phyloP scores from a whole-genome alignment of 495 filamentous ascomycete genomes.

The Penicillium odoratum region DNA sequence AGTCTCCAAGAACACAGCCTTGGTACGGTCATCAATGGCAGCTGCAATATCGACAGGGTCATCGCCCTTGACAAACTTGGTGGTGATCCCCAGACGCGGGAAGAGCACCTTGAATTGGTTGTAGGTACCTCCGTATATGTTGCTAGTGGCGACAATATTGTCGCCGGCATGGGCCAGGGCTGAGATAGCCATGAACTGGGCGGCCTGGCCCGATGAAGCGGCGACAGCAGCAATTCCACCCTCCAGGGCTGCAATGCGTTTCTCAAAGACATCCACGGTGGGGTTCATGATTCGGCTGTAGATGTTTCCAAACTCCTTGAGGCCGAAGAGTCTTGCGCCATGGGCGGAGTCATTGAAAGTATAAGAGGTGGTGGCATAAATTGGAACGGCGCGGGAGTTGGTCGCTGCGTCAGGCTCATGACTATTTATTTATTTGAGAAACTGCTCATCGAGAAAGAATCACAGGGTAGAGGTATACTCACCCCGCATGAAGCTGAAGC shows the following conservation, averaged over 20 bases:
- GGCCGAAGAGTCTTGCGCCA: conserved; percentile 91
- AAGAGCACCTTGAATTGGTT: conserved; percentile 97
- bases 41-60: conserved; percentile 77
- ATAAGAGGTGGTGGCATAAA: conserved; percentile 93
- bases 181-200: conserved; percentile 91
- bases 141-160: conserved; percentile 92
- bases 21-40: conserved; percentile 92
- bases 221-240: conserved; percentile 91
- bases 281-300: conserved; percentile 99
- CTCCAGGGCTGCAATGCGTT: conserved; percentile 88
- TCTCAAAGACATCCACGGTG: conserved; percentile 97
- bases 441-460: conserved; percentile 3
- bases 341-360: conserved; percentile 97
- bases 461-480: conserved; percentile 26
- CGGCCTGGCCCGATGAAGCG: conserved; percentile 85
- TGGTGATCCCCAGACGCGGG: conserved; percentile 80
- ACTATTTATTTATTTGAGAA: conserved; percentile 48
- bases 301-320: conserved; percentile 98
- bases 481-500: conserved; percentile 96
- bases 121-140: conserved; percentile 96
- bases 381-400: conserved; percentile 89
- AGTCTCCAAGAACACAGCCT: conserved; percentile 92
- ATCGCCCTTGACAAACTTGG: conserved; percentile 89
- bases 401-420: conserved; percentile 84
- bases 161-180: conserved; percentile 83